Evolutionary conservation across 225 moss, liverwort and hornwort species (phyloP).

Genomic region (Asterella californica): DNA sequence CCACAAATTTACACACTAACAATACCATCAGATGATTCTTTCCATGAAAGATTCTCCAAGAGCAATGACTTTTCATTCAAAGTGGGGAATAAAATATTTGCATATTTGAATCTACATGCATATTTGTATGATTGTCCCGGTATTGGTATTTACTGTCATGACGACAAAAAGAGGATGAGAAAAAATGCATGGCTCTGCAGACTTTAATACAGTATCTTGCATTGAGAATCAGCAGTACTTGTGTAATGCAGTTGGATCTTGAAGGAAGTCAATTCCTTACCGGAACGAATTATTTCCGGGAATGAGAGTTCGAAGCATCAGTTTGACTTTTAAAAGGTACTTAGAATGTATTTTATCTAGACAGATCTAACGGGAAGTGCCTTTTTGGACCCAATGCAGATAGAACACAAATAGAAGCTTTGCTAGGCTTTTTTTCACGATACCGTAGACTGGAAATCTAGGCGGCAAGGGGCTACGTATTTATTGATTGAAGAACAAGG

Average conservation of each 20-base stretch:
- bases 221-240: not conserved
- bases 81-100: too few species aligned
- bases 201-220: not conserved
- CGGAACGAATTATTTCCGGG: not conserved
- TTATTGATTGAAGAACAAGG: not conserved
- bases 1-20: too few species aligned
- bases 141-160: too few species aligned
- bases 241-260: not conserved
- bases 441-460: not conserved
- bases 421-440: not conserved
- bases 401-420: not conserved
- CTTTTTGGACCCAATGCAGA: not conserved
- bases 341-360: not conserved
- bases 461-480: not conserved
- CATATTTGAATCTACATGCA: too few species aligned
- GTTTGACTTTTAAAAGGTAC: not conserved
- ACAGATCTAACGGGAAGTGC: not conserved
- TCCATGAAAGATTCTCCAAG: too few species aligned
- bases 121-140: too few species aligned
- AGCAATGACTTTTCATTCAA: too few species aligned
- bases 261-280: not conserved
- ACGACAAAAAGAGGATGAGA: not conserved
- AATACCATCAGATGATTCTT: too few species aligned
- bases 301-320: not conserved
- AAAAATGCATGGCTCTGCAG: not conserved